Evolutionary conservation across 768 basidiomycete species (phyloP).

Genomic region (Macrocybe gigantea): DNA sequence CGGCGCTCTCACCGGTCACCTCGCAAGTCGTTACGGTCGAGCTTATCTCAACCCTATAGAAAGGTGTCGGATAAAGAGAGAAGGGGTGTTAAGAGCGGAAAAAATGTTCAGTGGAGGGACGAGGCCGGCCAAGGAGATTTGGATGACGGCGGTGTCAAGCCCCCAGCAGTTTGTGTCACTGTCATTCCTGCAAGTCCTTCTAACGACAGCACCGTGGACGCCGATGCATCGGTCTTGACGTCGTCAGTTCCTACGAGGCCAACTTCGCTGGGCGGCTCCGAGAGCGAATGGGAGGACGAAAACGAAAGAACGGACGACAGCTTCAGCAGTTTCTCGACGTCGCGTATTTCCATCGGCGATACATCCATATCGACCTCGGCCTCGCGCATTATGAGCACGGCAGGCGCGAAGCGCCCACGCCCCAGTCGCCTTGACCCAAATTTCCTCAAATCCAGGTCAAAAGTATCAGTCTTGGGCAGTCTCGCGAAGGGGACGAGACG

Average conservation of each 20-base stretch:
- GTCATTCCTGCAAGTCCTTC: slow-evolving; percentile 40
- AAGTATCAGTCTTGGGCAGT: slow-evolving; percentile 47
- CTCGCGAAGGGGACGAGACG: slow-evolving; percentile 67
- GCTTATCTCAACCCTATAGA: slow-evolving; percentile 55
- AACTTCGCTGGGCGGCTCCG: slow-evolving; percentile 55
- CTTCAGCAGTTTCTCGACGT: slow-evolving; percentile 49
- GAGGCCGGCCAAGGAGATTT: slow-evolving; percentile 80
- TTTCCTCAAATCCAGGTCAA: slow-evolving; percentile 56
- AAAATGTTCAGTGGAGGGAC: slow-evolving; percentile 84
- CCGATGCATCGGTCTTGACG: slow-evolving; percentile 7
- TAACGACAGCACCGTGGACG: slow-evolving; percentile 11
- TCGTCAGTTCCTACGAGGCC: slow-evolving; percentile 25
- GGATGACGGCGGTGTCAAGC: slow-evolving; percentile 51
- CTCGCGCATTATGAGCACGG: slow-evolving; percentile 21
- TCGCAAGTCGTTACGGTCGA: slow-evolving; percentile 68
- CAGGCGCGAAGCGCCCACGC: slow-evolving; percentile 40
- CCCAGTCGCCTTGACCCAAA: slow-evolving; percentile 64
- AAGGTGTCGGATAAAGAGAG: slow-evolving; percentile 59
- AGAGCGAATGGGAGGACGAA: slow-evolving; percentile 90
- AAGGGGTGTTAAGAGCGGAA: slow-evolving; percentile 47
- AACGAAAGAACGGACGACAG: slow-evolving; percentile 81
- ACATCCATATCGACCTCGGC: slow-evolving; percentile 18
- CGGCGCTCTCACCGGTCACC: slow-evolving; percentile 55
- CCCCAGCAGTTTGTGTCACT: slow-evolving; percentile 25
- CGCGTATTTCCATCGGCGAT: slow-evolving; percentile 28